Base-by-base conservation (phyloP, 2,329 filamentous ascomycete species). In the Penicillium thymicola region DNA sequence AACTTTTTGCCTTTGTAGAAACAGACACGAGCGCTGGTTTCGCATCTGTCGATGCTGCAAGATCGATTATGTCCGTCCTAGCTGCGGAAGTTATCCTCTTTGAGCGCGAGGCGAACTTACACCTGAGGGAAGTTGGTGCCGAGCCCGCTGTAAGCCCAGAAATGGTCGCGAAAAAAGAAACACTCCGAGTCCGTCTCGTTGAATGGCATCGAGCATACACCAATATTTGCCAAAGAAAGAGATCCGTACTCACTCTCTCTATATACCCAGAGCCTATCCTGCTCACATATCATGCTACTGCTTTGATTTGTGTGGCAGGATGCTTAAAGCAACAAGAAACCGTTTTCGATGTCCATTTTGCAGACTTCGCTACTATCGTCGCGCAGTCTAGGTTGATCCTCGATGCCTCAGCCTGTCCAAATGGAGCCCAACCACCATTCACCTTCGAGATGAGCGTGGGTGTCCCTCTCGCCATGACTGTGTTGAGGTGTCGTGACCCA, bases 401-500 rank as follows among this genome's bases (percentile, higher is more conserved):
- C 2, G 10, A 38, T 14, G n/a, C 51, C 7, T 58, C 54, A 4
- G 28, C 53, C 2, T 38, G 36, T 4, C 55, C 57, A 48, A 49
- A 58, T 42, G 58, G 57, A 7, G 30, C 37, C 4, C 59, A 60
- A 27, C 57, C 63, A 4, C 61, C 63, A n/a, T 68, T 68, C 28
- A 64, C 52, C 7, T 67, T 68, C 28, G 66, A 67, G n/a, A 54
- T 60, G 45, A 62, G 64, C 2, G 57, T 63, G 18, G 64, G 61
- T 4, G 43, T 62, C 4, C 60, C 64, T 4, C 46, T 71, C n/a
- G 65, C 60, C 30, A 36, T 65, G 14, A 65, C 64, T 8, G 55
- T 50, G 9, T 37, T 65, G 25, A 69, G 64, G 46, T 71, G 68
- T 38, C 66, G 69, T n/a, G 46, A 61, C 16, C 61, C 61, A 28